These are phyloP conservation scores for Cytospora piceicola DNA, from an alignment of 2,329 filamentous ascomycete genomes.

Conservation along the genomic window DNA sequence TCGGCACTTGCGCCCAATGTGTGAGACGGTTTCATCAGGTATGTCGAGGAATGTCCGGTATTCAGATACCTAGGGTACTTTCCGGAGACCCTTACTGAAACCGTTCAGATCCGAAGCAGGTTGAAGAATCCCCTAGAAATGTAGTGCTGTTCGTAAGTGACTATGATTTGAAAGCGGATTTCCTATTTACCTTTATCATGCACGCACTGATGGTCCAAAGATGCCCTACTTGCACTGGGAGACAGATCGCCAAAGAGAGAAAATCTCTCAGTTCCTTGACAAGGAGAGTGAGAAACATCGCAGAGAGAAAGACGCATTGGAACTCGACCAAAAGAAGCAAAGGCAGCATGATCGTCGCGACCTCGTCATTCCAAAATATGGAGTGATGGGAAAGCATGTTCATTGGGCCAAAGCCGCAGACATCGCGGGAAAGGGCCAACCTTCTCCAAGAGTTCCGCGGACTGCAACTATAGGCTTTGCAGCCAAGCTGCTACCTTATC, in stretches of 20 bases:
- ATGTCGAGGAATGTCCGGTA: not conserved
- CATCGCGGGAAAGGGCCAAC: not conserved
- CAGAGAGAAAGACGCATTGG: not conserved
- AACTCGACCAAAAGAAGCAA: not conserved
- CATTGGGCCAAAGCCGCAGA: not conserved
- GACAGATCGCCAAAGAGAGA: slow-evolving; percentile 12
- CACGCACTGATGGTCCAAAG: not conserved
- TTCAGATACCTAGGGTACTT: not conserved
- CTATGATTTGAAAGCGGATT: not conserved
- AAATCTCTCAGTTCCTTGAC: not conserved
- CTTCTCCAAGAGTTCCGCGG: not conserved
- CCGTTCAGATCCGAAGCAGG: not conserved
- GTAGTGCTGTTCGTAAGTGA: slow-evolving; percentile 9
- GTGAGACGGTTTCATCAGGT: slow-evolving; percentile 11
- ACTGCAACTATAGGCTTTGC: not conserved
- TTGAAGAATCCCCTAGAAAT: not conserved
- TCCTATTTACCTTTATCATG: not conserved
- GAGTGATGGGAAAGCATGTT: not conserved
- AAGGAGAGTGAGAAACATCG: not conserved
- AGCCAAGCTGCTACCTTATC: not conserved
- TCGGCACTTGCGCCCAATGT: slow-evolving; percentile 5
- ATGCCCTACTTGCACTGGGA: slow-evolving; percentile 22
- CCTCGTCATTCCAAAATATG: not conserved
- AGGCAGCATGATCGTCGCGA: not conserved
- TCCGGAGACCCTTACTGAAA: not conserved